Evolutionary conservation across 2,329 filamentous ascomycete species (phyloP).

Genomic region (Aureobasidium sp.): DNA sequence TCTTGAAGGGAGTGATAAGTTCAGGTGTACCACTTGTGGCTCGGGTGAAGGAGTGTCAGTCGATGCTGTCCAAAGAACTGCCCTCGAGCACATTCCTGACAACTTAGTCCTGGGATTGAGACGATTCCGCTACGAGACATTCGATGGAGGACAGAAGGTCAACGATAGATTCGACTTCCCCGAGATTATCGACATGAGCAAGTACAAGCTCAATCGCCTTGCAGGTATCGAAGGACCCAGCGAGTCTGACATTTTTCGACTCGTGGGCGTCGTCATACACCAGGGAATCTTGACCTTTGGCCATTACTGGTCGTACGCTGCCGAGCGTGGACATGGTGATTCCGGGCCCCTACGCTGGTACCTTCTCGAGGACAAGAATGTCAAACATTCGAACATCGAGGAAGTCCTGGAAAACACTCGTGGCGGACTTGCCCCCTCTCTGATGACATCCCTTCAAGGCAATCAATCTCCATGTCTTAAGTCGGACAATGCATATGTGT

Average conservation of each 20-base stretch:
- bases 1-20: constrained; percentile 97
- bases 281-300: constrained; percentile 88
- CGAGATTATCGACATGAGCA: constrained; percentile 71
- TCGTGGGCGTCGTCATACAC: constrained; percentile 93
- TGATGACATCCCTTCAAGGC: constrained; percentile 51
- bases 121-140: constrained; percentile 74
- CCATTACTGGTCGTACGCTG: constrained; percentile 92
- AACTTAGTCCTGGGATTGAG: constrained; percentile 95
- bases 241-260: constrained; percentile 73
- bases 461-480: constrained; percentile 26
- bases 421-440: constrained; percentile 44
- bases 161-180: constrained; percentile 94
- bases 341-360: constrained; percentile 53
- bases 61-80: constrained; percentile 87
- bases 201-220: constrained; percentile 81
- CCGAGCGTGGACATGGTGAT: background rate
- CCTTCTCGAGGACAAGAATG: constrained; percentile 89
- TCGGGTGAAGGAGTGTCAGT: constrained; percentile 54
- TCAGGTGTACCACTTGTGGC: constrained; percentile 88
- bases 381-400: constrained; percentile 65
- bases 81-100: constrained; percentile 85
- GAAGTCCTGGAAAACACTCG: constrained; percentile 72
- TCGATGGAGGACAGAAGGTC: constrained; percentile 77
- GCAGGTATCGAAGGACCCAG: constrained; percentile 52
- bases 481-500: constrained; percentile 78